Evolutionary conservation across 1,284 basidiomycete species (phyloP).

Genomic region (Austroboletus novae-zelandiae): DNA sequence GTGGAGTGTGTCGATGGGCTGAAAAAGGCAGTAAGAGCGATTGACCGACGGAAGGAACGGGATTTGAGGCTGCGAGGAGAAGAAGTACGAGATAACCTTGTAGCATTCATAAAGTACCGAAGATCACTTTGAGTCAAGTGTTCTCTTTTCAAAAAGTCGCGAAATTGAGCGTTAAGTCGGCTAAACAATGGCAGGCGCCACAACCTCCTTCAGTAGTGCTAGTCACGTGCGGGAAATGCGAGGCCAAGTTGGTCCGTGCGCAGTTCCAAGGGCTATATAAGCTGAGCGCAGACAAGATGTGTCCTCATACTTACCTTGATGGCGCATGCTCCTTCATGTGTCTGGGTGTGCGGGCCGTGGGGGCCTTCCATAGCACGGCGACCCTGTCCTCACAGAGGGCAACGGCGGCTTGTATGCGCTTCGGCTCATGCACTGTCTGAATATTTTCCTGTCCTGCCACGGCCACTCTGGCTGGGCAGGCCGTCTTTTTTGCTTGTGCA

Average conservation of each 20-base stretch:
- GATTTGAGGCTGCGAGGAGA: constrained; percentile 63
- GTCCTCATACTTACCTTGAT: constrained; percentile 37
- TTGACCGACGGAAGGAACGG: constrained; percentile 57
- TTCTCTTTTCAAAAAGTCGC: too few species aligned
- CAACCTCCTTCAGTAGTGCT: constrained; percentile 7
- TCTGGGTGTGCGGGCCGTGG: constrained; percentile 42
- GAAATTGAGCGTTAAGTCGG: too few species aligned
- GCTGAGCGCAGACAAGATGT: accelerated
- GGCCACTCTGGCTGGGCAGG: constrained; percentile 39
- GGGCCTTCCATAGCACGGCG: constrained; percentile 52
- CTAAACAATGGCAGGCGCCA: too few species aligned
- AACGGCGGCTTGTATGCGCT: constrained; percentile 30
- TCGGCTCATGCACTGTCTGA: constrained; percentile 37
- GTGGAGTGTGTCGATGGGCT: constrained; percentile 55
- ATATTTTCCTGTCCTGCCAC: constrained; percentile 30
- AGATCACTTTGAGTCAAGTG: constrained; percentile 41
- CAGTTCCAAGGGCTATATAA: constrained; percentile 19
- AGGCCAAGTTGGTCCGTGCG: constrained; percentile 25
- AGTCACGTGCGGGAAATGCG: too few species aligned
- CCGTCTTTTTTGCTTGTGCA: constrained; percentile 22
- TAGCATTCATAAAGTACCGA: constrained; percentile 88
- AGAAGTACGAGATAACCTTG: constrained; percentile 78
- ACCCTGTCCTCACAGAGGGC: constrained; percentile 41
- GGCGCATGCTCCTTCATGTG: constrained; percentile 36
- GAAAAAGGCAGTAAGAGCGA: constrained; percentile 54